A percentile compares a stretch with the other conserved stretches of the same genome.
These are phyloP conservation scores for Ogataea nakhonphanomensis DNA, from an alignment of 805 yeast genomes.

Conservation along the genomic window DNA sequence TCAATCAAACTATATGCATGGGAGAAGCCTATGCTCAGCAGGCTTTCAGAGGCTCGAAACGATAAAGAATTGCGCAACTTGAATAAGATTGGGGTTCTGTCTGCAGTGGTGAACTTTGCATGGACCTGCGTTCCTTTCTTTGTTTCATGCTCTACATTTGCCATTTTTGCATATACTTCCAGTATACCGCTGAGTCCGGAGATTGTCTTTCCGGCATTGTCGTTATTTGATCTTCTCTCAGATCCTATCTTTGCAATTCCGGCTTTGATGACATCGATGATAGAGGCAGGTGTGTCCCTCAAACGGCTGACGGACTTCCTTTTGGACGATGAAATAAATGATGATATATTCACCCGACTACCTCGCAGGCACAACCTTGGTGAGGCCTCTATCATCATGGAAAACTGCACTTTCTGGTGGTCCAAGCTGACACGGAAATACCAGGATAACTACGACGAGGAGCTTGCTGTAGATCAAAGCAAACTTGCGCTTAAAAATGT, in stretches of 20 bases:
- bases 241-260: constrained; percentile 62
- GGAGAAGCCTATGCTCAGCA: constrained; percentile 61
- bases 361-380: constrained; percentile 26
- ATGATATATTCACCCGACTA: constrained; percentile 28
- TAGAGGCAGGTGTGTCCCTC: constrained; percentile 59
- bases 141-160: constrained; percentile 61
- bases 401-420: constrained; percentile 57
- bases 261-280: constrained; percentile 48
- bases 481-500: constrained; percentile 47
- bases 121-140: constrained; percentile 66
- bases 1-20: constrained; percentile 66
- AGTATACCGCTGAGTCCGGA: constrained; percentile 58
- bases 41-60: constrained; percentile 52
- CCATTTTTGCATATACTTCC: constrained; percentile 45
- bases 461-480: constrained; percentile 32
- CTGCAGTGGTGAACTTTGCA: constrained; percentile 48
- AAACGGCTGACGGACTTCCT: constrained; percentile 51
- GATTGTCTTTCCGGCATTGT: constrained; percentile 64
- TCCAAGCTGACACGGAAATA: constrained; percentile 13
- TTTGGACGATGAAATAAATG: constrained; percentile 39
- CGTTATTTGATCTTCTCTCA: constrained; percentile 55
- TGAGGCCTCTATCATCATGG: constrained; percentile 38
- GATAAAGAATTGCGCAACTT: constrained; percentile 52
- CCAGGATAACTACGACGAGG: constrained; percentile 39
- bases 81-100: constrained; percentile 44